A percentile compares a stretch with the other conserved stretches of the same genome.
These are phyloP conservation scores for Pyrrhoderma lamaoense DNA, from an alignment of 1,284 basidiomycete species.

Conservation along the genomic window DNA sequence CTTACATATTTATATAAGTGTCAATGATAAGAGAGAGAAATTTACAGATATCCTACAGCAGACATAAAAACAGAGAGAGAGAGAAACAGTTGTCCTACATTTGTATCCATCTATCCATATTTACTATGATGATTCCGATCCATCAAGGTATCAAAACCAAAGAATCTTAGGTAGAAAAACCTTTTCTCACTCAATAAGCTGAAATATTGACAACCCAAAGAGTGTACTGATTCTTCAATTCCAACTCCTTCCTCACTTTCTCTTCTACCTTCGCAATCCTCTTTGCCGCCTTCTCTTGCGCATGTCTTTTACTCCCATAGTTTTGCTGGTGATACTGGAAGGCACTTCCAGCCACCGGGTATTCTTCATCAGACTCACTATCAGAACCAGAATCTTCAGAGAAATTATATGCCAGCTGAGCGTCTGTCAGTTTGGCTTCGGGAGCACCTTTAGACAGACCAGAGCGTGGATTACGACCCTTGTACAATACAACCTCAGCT, in stretches of 20 bases:
- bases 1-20: no score
- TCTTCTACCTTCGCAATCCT: constrained; percentile 48
- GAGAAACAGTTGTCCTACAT: no score
- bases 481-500: constrained; percentile 67
- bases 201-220: constrained; percentile 55
- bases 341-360: constrained; percentile 28
- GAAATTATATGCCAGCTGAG: constrained; percentile 16
- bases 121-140: no score
- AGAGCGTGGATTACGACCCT: constrained; percentile 65
- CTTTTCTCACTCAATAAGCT: no score
- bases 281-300: constrained; percentile 32
- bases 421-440: constrained; percentile 43
- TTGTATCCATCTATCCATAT: no score
- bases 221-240: constrained; percentile 48
- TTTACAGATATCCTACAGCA: no score
- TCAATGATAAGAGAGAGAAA: no score
- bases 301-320: constrained; percentile 28
- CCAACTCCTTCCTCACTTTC: constrained; percentile 53
- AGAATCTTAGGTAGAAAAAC: no score
- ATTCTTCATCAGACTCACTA: constrained; percentile 24
- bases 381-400: constrained; percentile 26
- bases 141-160: no score
- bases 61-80: no score
- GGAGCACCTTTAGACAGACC: constrained; percentile 46
- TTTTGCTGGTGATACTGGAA: constrained; percentile 28